Evolutionary conservation across 345 rosid species (phyloP), one percentile per base, ranked within the genome.

Genomic region (Salix koriyanagi): DNA sequence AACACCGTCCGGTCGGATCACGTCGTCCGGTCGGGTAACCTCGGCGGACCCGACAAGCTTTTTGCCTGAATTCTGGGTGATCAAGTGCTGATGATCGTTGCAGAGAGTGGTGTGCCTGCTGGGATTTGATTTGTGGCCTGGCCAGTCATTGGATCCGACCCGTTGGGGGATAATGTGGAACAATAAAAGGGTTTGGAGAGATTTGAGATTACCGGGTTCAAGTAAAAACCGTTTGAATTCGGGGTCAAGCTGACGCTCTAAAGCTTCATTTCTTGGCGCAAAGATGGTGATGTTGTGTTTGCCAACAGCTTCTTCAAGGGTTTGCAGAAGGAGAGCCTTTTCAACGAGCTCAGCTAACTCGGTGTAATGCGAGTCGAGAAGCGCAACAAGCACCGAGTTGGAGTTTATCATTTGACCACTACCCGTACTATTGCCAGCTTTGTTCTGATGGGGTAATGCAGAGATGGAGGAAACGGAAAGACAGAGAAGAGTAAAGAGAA

Each of bases 1-100:
- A 16, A 92, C 83, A 0, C 97, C 97, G 79, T 92, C 97, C 73
- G 93, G 91, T 4, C 97, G 85, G 79, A 76, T 84, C 10, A 92
- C 83, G 32, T 87, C 93, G 60, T 89, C 87, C 69, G 88, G 93
- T 30, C 83, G 86, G 58, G 77, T 36, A 9, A 92, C 34, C 73
- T 77, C 83, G 3, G 93, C 91, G 1, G 89, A 73, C 58, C 82
- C 94, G 5, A 96, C 88, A 42, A 80, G 68, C 44, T 78, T 81
- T 14, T 78, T 71, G 14, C 86, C 90, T 0, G 86, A 65, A 19
- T 72, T 34, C 76, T 80, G 81, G 83, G 75, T 72, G 32, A 86
- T 32, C 52, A 96, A 76, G 28, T 83, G 89, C 25, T 92, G 78
- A 64, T 80, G 87, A 77, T 91, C 87, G 77, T 81, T 79, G 72